A percentile compares a stretch with the other conserved stretches of the same genome.
Evolutionary conservation across 495 filamentous ascomycete genomes (phyloP).

Genomic region (Friedmanniomyces simplex): DNA sequence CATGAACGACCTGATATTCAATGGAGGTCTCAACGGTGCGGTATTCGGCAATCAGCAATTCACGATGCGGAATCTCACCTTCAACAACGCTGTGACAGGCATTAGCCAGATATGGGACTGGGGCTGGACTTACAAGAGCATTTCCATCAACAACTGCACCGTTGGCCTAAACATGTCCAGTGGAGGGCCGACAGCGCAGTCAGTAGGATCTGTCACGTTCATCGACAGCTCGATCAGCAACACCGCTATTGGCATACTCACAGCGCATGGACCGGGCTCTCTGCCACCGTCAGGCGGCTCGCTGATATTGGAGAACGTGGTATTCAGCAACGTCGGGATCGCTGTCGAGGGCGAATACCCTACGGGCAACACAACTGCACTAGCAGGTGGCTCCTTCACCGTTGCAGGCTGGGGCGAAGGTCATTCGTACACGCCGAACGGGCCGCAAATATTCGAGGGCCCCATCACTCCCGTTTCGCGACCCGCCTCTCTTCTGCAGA

Average conservation of each 20-base stretch:
- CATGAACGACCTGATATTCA: slow-evolving; percentile 51
- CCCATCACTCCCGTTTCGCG: slow-evolving; percentile 22
- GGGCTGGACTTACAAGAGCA: slow-evolving; percentile 41
- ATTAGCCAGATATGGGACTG: slow-evolving; percentile 41
- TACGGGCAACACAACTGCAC: slow-evolving; percentile 6
- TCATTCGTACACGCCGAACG: slow-evolving; percentile 24
- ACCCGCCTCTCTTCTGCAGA: slow-evolving; percentile 17
- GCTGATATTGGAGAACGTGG: slow-evolving; percentile 31
- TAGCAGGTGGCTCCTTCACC: slow-evolving; percentile 13
- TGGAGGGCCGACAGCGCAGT: slow-evolving; percentile 14
- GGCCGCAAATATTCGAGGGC: slow-evolving; percentile 16
- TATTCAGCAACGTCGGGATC: slow-evolving; percentile 21
- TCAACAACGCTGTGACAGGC: slow-evolving; percentile 51
- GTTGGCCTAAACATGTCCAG: slow-evolving; percentile 28
- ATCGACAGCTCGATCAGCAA: slow-evolving; percentile 28
- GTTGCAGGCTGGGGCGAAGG: slow-evolving; percentile 27
- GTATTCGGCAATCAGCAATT: slow-evolving; percentile 72
- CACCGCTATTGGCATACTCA: slow-evolving; percentile 22
- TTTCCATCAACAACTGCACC: slow-evolving; percentile 28
- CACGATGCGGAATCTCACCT: slow-evolving; percentile 62
- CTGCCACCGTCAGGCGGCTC: slow-evolving; percentile 21
- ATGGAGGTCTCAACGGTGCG: slow-evolving; percentile 56
- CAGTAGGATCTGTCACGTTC: slow-evolving; percentile 27
- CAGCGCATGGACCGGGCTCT: slow-evolving; percentile 17
- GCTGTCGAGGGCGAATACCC: slow-evolving; percentile 12